Percentiles rank a stretch among this genome's conserved stretches.
Conservation (phyloP, 805 yeast genomes). For the Saturnispora bothae region DNA sequence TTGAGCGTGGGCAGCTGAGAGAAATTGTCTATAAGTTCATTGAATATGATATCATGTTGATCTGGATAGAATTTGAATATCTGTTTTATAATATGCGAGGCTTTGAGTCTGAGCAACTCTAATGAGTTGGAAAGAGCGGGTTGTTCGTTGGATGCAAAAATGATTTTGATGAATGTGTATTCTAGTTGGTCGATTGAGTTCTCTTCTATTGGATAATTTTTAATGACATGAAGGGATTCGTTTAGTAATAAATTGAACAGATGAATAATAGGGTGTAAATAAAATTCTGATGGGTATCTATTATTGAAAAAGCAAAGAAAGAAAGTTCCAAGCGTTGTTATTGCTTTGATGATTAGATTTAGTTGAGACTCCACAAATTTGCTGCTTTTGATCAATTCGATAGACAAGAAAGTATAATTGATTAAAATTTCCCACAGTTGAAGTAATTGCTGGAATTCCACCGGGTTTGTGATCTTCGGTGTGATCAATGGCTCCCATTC, state of each 20-base stretch:
- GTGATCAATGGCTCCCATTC: conserved; percentile 5
- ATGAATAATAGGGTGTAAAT: not conserved
- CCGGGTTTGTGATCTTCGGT: not conserved
- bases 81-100: conserved; percentile 25
- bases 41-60: conserved; percentile 51
- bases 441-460: conserved; percentile 3
- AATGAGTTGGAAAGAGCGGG: conserved; percentile 5
- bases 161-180: conserved; percentile 33
- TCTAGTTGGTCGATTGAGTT: conserved; percentile 31
- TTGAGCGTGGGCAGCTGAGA: conserved; percentile 40
- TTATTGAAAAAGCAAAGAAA: not conserved
- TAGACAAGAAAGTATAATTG: not conserved
- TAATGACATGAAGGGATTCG: not conserved
- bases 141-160: conserved; percentile 29
- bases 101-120: conserved; percentile 21
- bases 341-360: not conserved
- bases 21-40: conserved; percentile 45
- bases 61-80: conserved; percentile 33
- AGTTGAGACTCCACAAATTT: conserved; percentile 4
- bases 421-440: conserved; percentile 1
- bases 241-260: not conserved
- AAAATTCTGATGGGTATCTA: not conserved
- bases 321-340: not conserved
- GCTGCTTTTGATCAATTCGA: not conserved
- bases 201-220: not conserved